Base-by-base conservation (phyloP, 768 basidiomycete species). In the Rhodotorula graminis region DNA sequence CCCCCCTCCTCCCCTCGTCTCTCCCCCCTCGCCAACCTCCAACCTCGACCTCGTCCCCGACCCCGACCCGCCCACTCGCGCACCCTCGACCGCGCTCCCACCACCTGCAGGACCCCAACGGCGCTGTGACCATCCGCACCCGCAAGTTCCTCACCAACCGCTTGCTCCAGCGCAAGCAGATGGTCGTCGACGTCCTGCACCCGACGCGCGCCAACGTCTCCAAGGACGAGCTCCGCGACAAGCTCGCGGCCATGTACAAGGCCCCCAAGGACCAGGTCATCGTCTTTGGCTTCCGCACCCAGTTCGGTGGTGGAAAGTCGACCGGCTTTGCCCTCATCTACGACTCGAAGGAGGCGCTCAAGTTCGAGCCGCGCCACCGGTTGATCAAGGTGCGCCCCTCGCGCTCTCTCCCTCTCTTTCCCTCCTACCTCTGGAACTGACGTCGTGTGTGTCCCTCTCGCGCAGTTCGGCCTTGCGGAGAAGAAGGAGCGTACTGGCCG, bases 121-220 rank as follows among this genome's bases (percentile, higher is more conserved):
- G 75, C 65, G 75, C 94, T 71, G 86, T 99, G 78, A 99, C 96
- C 77, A 86, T 99, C 82, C 92, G 96, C 80, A 96, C 96, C 67
- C 91, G 94, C 83, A 97, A 99, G 86, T 98, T 98, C 86, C 91
- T 97, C 83, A 96, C 94, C 81, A 99, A 99, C 87, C 92, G 93
- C 72, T 90, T 99, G 76, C 85, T 99, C 63, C 88, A 91, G 78
- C 91, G 96, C 79, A 91, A 92, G 80, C 96, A 98, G 86, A 94
- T 98, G 80, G 86, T 97, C 78, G 86, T 97, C 77, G 81, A 81
- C 74, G 87, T 95, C 77, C 88, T 96, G 77, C 96, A 99, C 84
- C 95, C 95, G n/a, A 89, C 87, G 67, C 91, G 93, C 69, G 83
- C 96, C 72, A 97, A 94, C 82, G 91, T 98, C 81, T 89, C 95